Evolutionary conservation across 1,284 basidiomycete species (phyloP), one percentile per base, ranked within the genome.

Genomic region (Chondrostereum purpureum): DNA sequence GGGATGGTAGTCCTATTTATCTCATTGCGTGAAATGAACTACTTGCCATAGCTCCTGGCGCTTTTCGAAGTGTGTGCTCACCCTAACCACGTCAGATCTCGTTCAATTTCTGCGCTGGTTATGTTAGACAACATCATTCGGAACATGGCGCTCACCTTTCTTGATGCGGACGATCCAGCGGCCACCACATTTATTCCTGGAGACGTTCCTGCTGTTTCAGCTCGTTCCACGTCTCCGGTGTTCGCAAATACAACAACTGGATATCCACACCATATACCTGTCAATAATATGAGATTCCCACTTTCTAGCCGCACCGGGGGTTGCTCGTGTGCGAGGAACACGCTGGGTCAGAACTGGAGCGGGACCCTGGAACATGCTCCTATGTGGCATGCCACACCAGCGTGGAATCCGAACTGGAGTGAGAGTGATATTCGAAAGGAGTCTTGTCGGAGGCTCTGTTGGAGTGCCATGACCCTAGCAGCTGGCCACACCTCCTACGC

Each of bases 51-150:
- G 84, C 60, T 88, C 21, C 61, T 88, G 17, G 73, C 82, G 2
- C 62, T 86, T 47, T 88, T 87, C 51, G 83, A 88, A 58, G 62
- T 84, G 38, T 84, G 78, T 50, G 70, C 78, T 0, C 82, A 88
- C 56, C 83, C 83, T 8, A 55, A 68, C 24, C 75, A 83, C 56
- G 72, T 73, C 0, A 63, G 64, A 1, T 57, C 67, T 24, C 74
- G 84, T 21, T 70, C 74, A 33, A 62, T 66, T n/a, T 80, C 81
- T 14, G 66, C 79, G 4, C 61, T 87, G 60, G 49, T 70, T 39
- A 69, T 77, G 55, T 70, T 88, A 12, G 86, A 87, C 56, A 73
- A 72, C 3, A 75, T 88, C 43, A 78, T 89, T 44, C 78, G 76
- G 44, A 67, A 68, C 21, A 66, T 86, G 13, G 70, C 72, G 6